Conservation (phyloP, 371 early-diverging fungal genomes). For the Syncephalastrum monosporum region DNA sequence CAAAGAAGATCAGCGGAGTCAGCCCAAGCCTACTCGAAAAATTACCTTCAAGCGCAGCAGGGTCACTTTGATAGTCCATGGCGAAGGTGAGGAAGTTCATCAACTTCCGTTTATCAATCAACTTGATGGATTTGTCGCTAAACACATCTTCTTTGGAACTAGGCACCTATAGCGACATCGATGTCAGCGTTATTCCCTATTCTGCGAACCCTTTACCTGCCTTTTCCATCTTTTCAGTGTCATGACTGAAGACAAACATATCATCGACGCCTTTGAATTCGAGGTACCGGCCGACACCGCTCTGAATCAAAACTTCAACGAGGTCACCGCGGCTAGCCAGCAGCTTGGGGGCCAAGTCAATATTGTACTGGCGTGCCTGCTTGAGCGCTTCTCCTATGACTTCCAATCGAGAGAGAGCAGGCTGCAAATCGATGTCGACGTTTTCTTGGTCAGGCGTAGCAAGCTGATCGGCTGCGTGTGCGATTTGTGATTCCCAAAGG, state of each 20-base stretch:
- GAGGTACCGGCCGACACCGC: constrained; percentile 83
- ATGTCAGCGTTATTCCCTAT: not conserved
- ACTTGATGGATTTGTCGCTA: constrained; percentile 64
- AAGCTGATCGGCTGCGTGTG: too few relatives aligned
- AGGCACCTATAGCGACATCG: constrained; percentile 60
- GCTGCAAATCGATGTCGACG: constrained; percentile 6
- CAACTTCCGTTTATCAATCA: constrained; percentile 85
- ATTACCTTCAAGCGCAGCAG: constrained; percentile 31
- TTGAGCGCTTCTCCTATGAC: constrained; percentile 36
- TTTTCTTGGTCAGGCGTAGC: too few relatives aligned
- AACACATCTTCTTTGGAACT: constrained; percentile 94
- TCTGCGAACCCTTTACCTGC: constrained; percentile 9
- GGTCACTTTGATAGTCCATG: constrained; percentile 45
- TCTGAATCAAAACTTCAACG: constrained; percentile 74
- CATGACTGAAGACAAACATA: constrained; percentile 55
- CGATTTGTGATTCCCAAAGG: too few relatives aligned
- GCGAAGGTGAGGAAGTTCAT: constrained; percentile 86
- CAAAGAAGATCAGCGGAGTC: constrained; percentile 12
- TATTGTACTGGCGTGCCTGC: constrained; percentile 61
- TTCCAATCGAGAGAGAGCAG: constrained; percentile 21
- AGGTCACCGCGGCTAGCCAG: constrained; percentile 70
- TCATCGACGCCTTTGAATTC: constrained; percentile 86
- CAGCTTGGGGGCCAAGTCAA: constrained; percentile 84
- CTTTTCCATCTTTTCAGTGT: constrained; percentile 34
- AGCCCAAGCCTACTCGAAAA: not conserved